Percentiles rank a stretch among this genome's conserved stretches.
phyloP scores from a whole-genome alignment of 1,284 basidiomycete species.

The Trametes hirsuta region DNA sequence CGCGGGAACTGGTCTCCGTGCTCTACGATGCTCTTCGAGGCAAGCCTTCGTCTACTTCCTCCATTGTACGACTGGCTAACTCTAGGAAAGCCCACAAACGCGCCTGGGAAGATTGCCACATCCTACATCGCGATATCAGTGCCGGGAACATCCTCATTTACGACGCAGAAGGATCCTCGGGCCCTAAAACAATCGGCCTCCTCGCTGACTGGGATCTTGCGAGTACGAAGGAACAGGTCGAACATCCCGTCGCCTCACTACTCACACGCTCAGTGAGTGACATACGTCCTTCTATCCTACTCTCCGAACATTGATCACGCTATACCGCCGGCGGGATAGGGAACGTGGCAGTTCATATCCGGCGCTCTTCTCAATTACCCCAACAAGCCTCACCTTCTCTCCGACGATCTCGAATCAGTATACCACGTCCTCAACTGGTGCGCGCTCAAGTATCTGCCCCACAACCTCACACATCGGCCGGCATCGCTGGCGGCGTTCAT shows the following conservation, averaged over 20 bases:
- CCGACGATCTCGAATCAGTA: constrained; percentile 22
- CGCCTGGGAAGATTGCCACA: not conserved
- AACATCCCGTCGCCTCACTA: too few relatives aligned
- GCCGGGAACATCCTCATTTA: constrained; percentile 14
- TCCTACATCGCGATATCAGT: constrained; percentile 14
- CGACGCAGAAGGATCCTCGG: not conserved
- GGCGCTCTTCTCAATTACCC: constrained; percentile 6
- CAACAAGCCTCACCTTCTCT: constrained; percentile 6
- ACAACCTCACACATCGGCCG: not conserved
- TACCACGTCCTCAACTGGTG: constrained; percentile 8
- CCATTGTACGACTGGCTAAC: not conserved
- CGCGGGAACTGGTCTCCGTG: not conserved
- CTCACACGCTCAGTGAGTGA: too few relatives aligned
- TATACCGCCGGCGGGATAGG: not conserved
- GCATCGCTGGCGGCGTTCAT: not conserved
- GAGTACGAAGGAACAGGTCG: not conserved
- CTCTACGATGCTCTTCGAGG: not conserved
- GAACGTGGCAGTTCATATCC: constrained; percentile 20
- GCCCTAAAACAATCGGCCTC: not conserved
- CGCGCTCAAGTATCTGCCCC: not conserved
- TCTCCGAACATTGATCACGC: too few relatives aligned
- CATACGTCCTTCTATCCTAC: too few relatives aligned
- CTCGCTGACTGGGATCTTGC: constrained; percentile 13
- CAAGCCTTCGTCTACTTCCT: not conserved
- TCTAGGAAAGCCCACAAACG: not conserved